Percentiles rank a stretch among this genome's conserved stretches.
These are phyloP conservation scores for Erythrophleum fordii DNA, from an alignment of 306 rosid species.

Conservation along the genomic window DNA sequence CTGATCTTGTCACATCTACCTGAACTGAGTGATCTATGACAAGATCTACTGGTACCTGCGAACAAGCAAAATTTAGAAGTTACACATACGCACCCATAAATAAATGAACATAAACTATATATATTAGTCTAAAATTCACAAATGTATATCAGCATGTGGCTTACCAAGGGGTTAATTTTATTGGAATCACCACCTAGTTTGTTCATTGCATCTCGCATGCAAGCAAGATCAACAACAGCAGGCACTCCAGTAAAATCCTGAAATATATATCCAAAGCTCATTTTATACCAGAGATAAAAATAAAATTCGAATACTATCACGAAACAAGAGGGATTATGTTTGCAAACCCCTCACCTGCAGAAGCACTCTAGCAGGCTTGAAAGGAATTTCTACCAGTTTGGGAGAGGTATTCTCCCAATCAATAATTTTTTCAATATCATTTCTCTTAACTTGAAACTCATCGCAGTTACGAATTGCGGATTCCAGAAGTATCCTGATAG, in stretches of 20 bases:
- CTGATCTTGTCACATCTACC: slow-evolving; percentile 93
- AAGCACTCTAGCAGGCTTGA: slow-evolving; percentile 97
- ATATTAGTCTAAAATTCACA: not conserved
- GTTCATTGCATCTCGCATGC: slow-evolving; percentile 99
- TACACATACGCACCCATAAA: not conserved
- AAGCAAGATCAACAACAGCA: slow-evolving; percentile 98
- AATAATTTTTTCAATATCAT: slow-evolving; percentile 86
- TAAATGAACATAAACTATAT: not conserved
- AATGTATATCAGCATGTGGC: slow-evolving; percentile 6
- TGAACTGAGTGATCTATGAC: slow-evolving; percentile 99
- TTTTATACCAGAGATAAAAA: slow-evolving; percentile 22
- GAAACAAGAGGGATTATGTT: not conserved
- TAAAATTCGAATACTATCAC: not conserved
- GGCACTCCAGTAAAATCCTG: slow-evolving; percentile 99
- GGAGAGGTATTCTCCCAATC: slow-evolving; percentile 92
- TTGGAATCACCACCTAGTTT: slow-evolving; percentile 88
- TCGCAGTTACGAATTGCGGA: slow-evolving; percentile 97
- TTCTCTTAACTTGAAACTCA: slow-evolving; percentile 83
- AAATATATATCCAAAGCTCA: slow-evolving; percentile 30
- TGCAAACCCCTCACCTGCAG: slow-evolving; percentile 67
- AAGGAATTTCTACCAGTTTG: slow-evolving; percentile 90
- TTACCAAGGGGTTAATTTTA: slow-evolving; percentile 94
- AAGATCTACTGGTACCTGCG: slow-evolving; percentile 94
- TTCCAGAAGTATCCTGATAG: slow-evolving; percentile 90
- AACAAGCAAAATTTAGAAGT: slow-evolving; percentile 28